These are phyloP conservation scores for Suillus tomentosus DNA, from an alignment of 768 basidiomycete species.

Conservation along the genomic window DNA sequence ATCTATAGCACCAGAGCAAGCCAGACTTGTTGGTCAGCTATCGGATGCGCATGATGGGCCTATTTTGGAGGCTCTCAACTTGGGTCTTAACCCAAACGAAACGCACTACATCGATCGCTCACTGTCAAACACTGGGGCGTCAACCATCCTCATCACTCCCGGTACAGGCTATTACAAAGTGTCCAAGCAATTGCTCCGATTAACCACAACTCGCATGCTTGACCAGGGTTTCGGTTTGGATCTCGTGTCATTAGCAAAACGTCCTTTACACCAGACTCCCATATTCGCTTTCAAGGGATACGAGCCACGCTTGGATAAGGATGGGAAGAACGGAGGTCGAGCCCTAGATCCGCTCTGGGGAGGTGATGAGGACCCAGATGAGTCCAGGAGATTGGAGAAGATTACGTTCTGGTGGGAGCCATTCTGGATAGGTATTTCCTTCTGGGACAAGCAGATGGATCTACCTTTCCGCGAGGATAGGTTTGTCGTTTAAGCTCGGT, in stretches of 20 bases:
- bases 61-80: slow-evolving; percentile 91
- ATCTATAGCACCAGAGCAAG: slow-evolving; percentile 46
- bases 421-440: slow-evolving; percentile 79
- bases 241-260: slow-evolving; percentile 85
- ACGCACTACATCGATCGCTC: slow-evolving; percentile 96
- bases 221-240: slow-evolving; percentile 93
- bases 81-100: slow-evolving; percentile 90
- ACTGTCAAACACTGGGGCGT: slow-evolving; percentile 82
- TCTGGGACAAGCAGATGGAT: slow-evolving; percentile 89
- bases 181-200: slow-evolving; percentile 81
- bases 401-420: slow-evolving; percentile 88
- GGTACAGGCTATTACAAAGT: slow-evolving; percentile 95
- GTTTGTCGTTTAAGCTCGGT: slow-evolving; percentile 36
- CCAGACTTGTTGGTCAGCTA: slow-evolving; percentile 73
- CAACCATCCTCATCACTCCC: slow-evolving; percentile 85
- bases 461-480: slow-evolving; percentile 78
- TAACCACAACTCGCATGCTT: slow-evolving; percentile 92
- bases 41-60: slow-evolving; percentile 93
- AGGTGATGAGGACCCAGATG: slow-evolving; percentile 51
- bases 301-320: slow-evolving; percentile 56
- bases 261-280: slow-evolving; percentile 90
- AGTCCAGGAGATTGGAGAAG: slow-evolving; percentile 41
- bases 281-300: slow-evolving; percentile 85
- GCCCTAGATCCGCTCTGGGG: slow-evolving; percentile 77
- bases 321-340: slow-evolving; percentile 47